Conservation (phyloP, 176 grass and related monocot genomes). For the Phoenix roebelenii region DNA sequence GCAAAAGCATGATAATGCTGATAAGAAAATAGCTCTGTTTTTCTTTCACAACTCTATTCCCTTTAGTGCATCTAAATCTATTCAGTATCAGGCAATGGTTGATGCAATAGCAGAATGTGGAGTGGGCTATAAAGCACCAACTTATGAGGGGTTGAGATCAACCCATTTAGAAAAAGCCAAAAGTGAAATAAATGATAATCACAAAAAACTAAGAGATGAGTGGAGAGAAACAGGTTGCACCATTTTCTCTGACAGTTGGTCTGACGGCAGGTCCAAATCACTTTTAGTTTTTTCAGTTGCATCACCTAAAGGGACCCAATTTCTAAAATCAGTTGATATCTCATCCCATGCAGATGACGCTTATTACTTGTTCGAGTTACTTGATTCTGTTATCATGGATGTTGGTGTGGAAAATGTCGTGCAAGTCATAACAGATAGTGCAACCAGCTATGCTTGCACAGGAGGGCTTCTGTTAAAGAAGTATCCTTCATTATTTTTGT, state of each 20-base stretch:
- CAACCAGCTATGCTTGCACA: slow-evolving; percentile 5
- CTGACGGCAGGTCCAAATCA: slow-evolving; percentile 19
- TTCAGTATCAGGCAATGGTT: slow-evolving; percentile 18
- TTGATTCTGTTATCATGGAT: slow-evolving; percentile 19
- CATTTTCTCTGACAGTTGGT: slow-evolving; percentile 23
- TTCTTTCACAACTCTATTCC: slow-evolving; percentile 22
- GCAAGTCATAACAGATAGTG: slow-evolving; percentile 18
- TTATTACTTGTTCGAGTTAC: slow-evolving; percentile 16
- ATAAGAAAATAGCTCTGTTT: slow-evolving; percentile 19
- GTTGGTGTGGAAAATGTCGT: slow-evolving; percentile 19
- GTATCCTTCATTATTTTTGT: slow-evolving; percentile 22
- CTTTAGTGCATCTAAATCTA: slow-evolving; percentile 14
- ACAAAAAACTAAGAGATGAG: slow-evolving; percentile 10
- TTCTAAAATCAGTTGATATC: slow-evolving; percentile 15
- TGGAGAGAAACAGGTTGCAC: slow-evolving; percentile 23
- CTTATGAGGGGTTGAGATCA: slow-evolving; percentile 16
- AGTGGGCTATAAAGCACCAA: slow-evolving; percentile 18
- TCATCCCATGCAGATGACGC: slow-evolving; percentile 22
- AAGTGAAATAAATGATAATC: slow-evolving; percentile 13
- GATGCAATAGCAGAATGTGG: slow-evolving; percentile 21
- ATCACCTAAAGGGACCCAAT: slow-evolving; percentile 11
- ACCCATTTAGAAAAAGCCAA: slow-evolving; percentile 19
- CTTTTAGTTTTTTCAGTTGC: slow-evolving; percentile 21
- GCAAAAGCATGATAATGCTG: slow-evolving; percentile 17
- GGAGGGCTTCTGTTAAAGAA: slow-evolving; percentile 13